Conservation (phyloP, 257 asterid species). For the Nicotiana obtusifolia region DNA sequence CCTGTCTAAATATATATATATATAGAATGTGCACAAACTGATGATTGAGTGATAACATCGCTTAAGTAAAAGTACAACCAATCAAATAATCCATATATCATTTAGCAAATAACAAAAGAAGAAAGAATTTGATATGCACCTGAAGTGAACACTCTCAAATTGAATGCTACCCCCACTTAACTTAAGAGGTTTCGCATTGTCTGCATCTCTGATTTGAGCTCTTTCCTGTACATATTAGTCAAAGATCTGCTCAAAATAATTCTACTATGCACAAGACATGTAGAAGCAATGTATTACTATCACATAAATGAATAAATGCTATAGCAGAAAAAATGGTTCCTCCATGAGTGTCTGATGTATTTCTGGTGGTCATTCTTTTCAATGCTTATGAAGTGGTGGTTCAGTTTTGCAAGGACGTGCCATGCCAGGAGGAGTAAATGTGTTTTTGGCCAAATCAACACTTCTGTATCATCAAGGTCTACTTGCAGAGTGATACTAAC, state of each 20-base stretch:
- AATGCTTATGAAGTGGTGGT: neutral
- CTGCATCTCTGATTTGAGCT: slow-evolving; percentile 61
- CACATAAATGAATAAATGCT: neutral
- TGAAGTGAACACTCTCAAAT: slow-evolving; percentile 86
- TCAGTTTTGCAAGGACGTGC: neutral
- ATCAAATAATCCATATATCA: neutral
- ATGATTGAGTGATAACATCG: neutral
- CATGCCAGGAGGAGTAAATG: neutral
- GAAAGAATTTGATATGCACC: slow-evolving; percentile 33
- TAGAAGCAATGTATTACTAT: neutral
- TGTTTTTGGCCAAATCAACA: neutral
- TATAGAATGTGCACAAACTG: neutral
- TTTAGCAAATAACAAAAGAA: neutral
- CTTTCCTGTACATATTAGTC: slow-evolving; percentile 54
- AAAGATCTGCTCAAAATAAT: slow-evolving; percentile 7
- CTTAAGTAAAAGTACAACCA: neutral
- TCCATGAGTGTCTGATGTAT: neutral
- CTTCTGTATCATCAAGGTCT: neutral
- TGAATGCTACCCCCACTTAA: slow-evolving; percentile 67
- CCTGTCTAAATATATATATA: neutral
- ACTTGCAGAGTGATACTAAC: neutral
- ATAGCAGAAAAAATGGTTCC: neutral
- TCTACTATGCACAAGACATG: slow-evolving; percentile 1
- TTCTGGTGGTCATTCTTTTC: neutral
- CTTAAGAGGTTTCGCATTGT: slow-evolving; percentile 63